A percentile compares a stretch with the other conserved stretches of the same genome.
Evolutionary conservation across 2,329 filamentous ascomycete species (phyloP).

Genomic region (Ceratocystis variospora): DNA sequence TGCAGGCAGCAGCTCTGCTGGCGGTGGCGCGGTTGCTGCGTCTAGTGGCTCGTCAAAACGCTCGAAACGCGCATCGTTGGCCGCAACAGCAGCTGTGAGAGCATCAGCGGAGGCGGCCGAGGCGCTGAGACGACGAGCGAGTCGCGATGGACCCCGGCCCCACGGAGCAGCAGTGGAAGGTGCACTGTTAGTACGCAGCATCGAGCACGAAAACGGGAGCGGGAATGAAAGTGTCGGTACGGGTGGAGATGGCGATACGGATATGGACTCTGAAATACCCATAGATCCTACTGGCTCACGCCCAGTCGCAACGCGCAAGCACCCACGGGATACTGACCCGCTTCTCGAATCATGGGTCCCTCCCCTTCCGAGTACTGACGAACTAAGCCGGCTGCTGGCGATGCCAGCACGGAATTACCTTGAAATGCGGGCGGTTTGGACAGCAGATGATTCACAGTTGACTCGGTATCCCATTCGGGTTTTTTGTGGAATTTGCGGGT

Average conservation of each 20-base stretch:
- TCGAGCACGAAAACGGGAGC: background rate
- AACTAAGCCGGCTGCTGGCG: slow-evolving; percentile 49
- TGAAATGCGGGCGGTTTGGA: slow-evolving; percentile 42
- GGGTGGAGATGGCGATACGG: background rate
- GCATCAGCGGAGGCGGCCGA: background rate
- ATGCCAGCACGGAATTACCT: slow-evolving; percentile 54
- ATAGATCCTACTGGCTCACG: background rate
- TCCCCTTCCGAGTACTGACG: slow-evolving; percentile 41
- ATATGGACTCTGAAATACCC: background rate
- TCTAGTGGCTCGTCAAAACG: slow-evolving; percentile 11
- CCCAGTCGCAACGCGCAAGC: slow-evolving; percentile 22
- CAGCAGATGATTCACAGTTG: slow-evolving; percentile 25
- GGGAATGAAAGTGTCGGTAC: background rate
- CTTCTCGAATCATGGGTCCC: slow-evolving; percentile 47
- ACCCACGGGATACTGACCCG: slow-evolving; percentile 41
- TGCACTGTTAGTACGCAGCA: background rate
- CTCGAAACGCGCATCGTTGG: slow-evolving; percentile 21
- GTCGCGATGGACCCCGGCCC: background rate
- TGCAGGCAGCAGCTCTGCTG: slow-evolving; percentile 2
- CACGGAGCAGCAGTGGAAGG: background rate
- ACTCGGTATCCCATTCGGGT: slow-evolving; percentile 42
- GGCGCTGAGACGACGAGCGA: background rate
- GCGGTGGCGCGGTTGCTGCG: background rate
- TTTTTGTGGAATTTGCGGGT: slow-evolving; percentile 71
- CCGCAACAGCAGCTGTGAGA: slow-evolving; percentile 27